Evolutionary conservation across 805 yeast genomes (phyloP), one percentile per base, ranked within the genome.

Genomic region (Candida chilensis): DNA sequence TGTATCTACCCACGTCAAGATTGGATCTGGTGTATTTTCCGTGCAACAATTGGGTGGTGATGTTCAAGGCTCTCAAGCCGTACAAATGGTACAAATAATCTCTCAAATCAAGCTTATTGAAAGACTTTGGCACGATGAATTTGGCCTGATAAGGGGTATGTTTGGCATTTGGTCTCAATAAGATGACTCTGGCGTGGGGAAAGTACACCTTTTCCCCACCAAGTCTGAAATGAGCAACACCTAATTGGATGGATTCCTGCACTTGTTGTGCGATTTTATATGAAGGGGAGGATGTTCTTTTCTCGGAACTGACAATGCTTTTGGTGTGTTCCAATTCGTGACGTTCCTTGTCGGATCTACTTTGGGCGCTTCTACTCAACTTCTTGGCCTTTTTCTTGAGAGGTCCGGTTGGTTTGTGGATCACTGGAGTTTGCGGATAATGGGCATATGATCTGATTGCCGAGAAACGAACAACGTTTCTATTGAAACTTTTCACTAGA

Each of bases 111-210:
- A 92, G 66, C 54, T 88, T 90, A 64, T 92, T 92, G 68, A 92
- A 88, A 32, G 84, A 74, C 48, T 82, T 75, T 11, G 99, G 98
- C 13, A 94, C 98, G 39, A 84, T 74, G 57, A 92, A 92, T 53
- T 86, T 87, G 29, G 97, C 97, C 57, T 87, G 96, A 59, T 83
- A 88, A 28, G 99, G 99, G 0, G 96, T 83, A 57, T 85, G 95
- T 48, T 84, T 84, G n/a, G 97, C 96, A 47, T 83, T 83, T 26
- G 96, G 95, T 49, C 95, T 72, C 38, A 92, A 59, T 19, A 90
- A 63, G 30, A 83, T 74, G 22, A 90, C 65, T 37, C 90, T 67
- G 1, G 94, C 95, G 37, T 76, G 75, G 19, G 98, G 98, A 53
- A 90, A 83, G 51, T 74, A 88, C 7, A 82, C 64, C 38, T 81